Evolutionary conservation across 805 yeast genomes (phyloP).

Genomic region (Ogataea chonburiensis): DNA sequence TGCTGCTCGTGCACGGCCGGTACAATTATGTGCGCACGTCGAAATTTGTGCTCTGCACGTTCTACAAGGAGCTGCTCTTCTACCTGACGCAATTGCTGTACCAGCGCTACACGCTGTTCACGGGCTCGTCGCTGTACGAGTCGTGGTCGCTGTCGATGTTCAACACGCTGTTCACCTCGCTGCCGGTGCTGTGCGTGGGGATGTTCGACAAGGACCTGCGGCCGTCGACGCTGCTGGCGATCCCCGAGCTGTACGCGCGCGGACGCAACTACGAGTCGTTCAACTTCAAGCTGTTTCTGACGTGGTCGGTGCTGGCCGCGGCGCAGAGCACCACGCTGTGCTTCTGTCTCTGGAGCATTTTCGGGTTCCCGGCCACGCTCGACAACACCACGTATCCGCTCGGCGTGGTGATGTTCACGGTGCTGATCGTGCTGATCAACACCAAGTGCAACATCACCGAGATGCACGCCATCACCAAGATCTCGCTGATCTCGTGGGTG

Average conservation of each 20-base stretch:
- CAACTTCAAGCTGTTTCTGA: conserved; percentile 63
- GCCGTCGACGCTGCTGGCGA: conserved; percentile 84
- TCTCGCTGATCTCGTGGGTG: conserved; percentile 62
- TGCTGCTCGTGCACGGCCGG: conserved; percentile 90
- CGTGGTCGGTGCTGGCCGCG: conserved; percentile 79
- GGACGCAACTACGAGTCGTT: conserved; percentile 78
- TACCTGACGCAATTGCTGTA: conserved; percentile 85
- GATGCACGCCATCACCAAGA: conserved; percentile 69
- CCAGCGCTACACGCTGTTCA: conserved; percentile 82
- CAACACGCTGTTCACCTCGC: conserved; percentile 90
- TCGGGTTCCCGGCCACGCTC: conserved; percentile 64
- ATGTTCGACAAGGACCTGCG: conserved; percentile 89
- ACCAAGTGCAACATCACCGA: conserved; percentile 79
- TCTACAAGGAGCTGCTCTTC: conserved; percentile 89
- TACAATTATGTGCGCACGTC: conserved; percentile 92
- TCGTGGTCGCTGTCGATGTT: conserved; percentile 97
- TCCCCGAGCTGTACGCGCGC: conserved; percentile 81
- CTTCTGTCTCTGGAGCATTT: conserved; percentile 62
- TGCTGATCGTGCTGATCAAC: conserved; percentile 69
- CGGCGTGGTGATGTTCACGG: conserved; percentile 74
- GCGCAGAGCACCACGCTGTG: conserved; percentile 68
- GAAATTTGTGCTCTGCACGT: conserved; percentile 88
- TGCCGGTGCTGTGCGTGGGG: conserved; percentile 91
- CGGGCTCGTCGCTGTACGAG: conserved; percentile 92
- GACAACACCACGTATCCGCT: conserved; percentile 82